Base-by-base conservation (phyloP, 345 rosid species). In the Arabidopsis suecica region DNA sequence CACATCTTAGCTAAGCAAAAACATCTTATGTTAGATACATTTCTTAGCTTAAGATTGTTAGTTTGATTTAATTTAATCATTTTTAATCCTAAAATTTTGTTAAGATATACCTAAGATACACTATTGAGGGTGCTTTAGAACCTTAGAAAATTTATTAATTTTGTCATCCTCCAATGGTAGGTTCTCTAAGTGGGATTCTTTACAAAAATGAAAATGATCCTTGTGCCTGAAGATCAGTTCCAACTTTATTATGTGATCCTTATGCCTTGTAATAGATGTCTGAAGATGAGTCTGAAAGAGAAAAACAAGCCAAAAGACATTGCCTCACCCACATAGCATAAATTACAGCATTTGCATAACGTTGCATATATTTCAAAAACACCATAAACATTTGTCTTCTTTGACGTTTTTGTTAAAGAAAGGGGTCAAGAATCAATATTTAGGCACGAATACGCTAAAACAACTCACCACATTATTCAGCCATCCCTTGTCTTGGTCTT, bases 401-500 rank as follows among this genome's bases (percentile, higher is more conserved):
- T 45, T 45, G 51, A 69, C 7, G 20, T 61, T 42, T 42, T 42
- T 13, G 51, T 42, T 13, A 16, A 16, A 16, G 18, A 16, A 16
- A 16, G 18, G 18, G 18, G 18, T 16, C 18, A 16, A 16, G 18
- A 16, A 16, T 16, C 10, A 57, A 9, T 66, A 61, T 22, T 6
- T 14, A 51, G 61, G 32, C 14, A 58, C 2, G 25, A 30, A 61
- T 18, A 62, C 56, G 11, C 10, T 38, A 32, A 41, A 53, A 71
- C 7, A 70, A 34, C 91, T 78, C 84, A 96, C 99, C 93, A 91
- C 88, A 83, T 89, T 96, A 83, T 96, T 96, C 79, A 96, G 77
- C 98, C 98, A 76, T 96, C 99, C 79, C 98, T 89, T 58, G 97
- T 96, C 84, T 96, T 98, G 42, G 98, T 81, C 80, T 93, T 16